A percentile compares a stretch with the other conserved stretches of the same genome.
Conservation (phyloP, 805 yeast species). For the Candida andamanensis region DNA sequence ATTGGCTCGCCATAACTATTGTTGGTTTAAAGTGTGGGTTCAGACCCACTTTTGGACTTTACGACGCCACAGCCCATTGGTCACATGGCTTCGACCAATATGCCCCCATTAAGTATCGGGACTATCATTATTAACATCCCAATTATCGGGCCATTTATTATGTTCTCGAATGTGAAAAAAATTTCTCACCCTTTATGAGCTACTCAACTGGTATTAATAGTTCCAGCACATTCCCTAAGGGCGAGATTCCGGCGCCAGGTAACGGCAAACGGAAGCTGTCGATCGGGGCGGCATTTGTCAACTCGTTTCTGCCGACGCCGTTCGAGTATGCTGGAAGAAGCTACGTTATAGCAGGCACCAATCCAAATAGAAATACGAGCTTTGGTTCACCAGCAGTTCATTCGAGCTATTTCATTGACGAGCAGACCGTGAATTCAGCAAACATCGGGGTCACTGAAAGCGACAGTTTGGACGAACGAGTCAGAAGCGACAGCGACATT, state of each 20-base stretch:
- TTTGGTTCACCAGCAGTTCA: slow-evolving; percentile 41
- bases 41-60: background rate
- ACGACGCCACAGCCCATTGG: slow-evolving; percentile 1
- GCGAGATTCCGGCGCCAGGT: background rate
- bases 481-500: background rate
- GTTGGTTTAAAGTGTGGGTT: background rate
- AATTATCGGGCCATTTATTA: too few species aligned
- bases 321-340: slow-evolving; percentile 42
- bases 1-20: background rate
- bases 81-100: too few species aligned
- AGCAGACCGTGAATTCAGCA: slow-evolving; percentile 53
- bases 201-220: background rate
- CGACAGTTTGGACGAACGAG: background rate
- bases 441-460: slow-evolving; percentile 47
- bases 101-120: too few species aligned
- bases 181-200: slow-evolving; percentile 2
- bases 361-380: slow-evolving; percentile 23
- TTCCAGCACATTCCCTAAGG: background rate
- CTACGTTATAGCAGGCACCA: slow-evolving; percentile 20
- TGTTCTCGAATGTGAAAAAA: too few species aligned
- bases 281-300: slow-evolving; percentile 1
- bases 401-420: slow-evolving; percentile 47
- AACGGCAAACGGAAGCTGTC: slow-evolving; percentile 1
- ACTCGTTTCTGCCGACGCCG: slow-evolving; percentile 16
- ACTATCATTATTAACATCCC: too few species aligned